Evolutionary conservation across 129 eudicot species (phyloP), one percentile per base, ranked within the genome.

Genomic region (Sambucus nigra): DNA sequence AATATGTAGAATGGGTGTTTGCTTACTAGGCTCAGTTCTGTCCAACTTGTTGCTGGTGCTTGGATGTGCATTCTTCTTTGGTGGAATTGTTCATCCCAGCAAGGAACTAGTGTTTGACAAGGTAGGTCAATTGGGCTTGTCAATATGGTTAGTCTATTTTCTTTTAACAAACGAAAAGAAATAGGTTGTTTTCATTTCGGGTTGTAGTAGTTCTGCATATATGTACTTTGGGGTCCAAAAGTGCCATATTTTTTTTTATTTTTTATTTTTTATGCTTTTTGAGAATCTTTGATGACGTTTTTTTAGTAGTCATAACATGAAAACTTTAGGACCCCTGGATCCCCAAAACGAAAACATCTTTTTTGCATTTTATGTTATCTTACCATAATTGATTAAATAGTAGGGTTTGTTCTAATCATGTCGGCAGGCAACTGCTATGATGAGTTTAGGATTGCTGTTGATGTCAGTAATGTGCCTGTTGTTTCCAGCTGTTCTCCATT

Each of bases 1-100:
- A n/a, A n/a, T n/a, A n/a, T n/a, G n/a, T n/a, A n/a, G n/a, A n/a
- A n/a, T n/a, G n/a, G n/a, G n/a, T n/a, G n/a, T n/a, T n/a, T n/a
- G n/a, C n/a, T 71, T 87, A 64, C 67, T 87, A 7, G 96, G 96
- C 16, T 87, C 96, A 4, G 77, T 87, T 50, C 76, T 87, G 65
- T 87, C 96, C 35, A 87, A 87, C 73, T 75, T 80, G 84, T 63
- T 87, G 61, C 75, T 87, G 44, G 94, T 87, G 52, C 96, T 87
- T 61, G 96, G 96, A 27, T 83, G 89, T 73, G 93, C 94, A 18
- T 76, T 87, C 56, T 74, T 83, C 42, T 56, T 73, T 61, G 96
- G 96, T 25, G 96, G 96, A 65, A 65, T 87, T 45, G 75, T 68
- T 60, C 84, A 82, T 56, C 76, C 61, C 32, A 49, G 57, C 13